Base-by-base conservation (phyloP, 441 rosid species). In the Monsonia emarginata region DNA sequence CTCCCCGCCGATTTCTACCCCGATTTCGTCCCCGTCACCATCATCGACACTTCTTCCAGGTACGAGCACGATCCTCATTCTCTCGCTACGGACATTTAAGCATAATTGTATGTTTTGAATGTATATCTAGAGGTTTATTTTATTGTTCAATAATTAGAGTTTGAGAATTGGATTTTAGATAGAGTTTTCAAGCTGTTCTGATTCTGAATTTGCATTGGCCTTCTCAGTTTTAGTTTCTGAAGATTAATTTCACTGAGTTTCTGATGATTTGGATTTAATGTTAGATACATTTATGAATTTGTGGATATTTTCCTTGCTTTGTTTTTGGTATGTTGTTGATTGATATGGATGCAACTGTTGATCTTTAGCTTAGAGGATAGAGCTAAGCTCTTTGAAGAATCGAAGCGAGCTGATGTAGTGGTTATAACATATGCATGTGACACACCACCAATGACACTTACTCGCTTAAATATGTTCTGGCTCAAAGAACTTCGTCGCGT, bases 11-110 rank as follows among this genome's bases (percentile, higher is more conserved):
- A 85, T 69, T 75, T 76, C 64, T 87, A 74, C 57, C 88, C 94
- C 44, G 90, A 87, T 78, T 75, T 57, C 27, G 73, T 87, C 30
- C 90, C 94, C 52, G 75, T 87, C 71, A 87, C 88, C 44, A 81
- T 87, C 76, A 68, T 87, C 31, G 94, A 87, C 65, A 85, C 87
- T 77, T 85, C 90, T 61, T 84, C 90, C 31, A 81, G 88, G 94
- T 87, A 61, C 30, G 5, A 13, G 0, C 18, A 13, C 18, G 30
- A 2, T 32, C 13, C 30, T 1, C 14, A 19, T 58, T 44, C 65
- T 28, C 26, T 0, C 40, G 56, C 7, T n/a, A 22, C 14, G 22
- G 28, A 11, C 22, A 21, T 65, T 48, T 19, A 18, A 26, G 8
- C 22, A 36, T 66, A 24, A 13, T 13, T 59, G 58, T 24, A 3